Base-by-base conservation (phyloP, 441 rosid genomes). In the Viola pubescens region DNA sequence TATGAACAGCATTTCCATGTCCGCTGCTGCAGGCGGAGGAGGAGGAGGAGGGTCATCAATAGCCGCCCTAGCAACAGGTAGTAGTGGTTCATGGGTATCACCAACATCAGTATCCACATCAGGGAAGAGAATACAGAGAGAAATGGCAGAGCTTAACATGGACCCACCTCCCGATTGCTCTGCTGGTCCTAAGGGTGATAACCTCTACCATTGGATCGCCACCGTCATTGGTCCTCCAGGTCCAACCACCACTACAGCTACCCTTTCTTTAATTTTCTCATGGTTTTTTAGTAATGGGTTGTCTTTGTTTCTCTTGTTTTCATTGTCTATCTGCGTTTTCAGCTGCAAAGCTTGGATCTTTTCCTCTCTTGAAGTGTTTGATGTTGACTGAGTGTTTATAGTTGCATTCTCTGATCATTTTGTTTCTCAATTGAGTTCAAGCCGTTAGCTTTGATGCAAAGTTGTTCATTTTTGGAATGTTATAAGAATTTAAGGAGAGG, bases 141-240 rank as follows among this genome's bases (percentile, higher is more conserved):
- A 92, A 74, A 82, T 92, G 90, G 64, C 73, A 4, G 97, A 89
- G 71, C 87, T 89, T 1, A 87, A 77, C 77, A 62, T 64, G 52
- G 86, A 86, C 68, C 92, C 97, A 8, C 94, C 92, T 70, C 75
- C 72, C 52, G 84, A 84, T 62, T 92, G 91, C 58, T 87, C 91
- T 5, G 97, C 97, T 46, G 97, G 94, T 34, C 98, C 98, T 5
- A 87, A 77, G 59, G 91, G 97, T 47, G 98, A 91, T 71, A 89
- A 82, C 68, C 94, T 91, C 64, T 87, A 82, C 79, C 81, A 87
- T 62, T 87, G 97, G 98, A 82, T 91, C 72, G 73, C 97, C 75
- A 86, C 96, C 67, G 52, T 87, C 65, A 71, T 91, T 52, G 97
- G 91, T 34, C 97, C 95, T 37, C 68, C 79, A 39, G 95, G 95